Evolutionary conservation across 1,139 yeast species (phyloP), one percentile per base, ranked within the genome.

Genomic region (Pneumocystis sp.): DNA sequence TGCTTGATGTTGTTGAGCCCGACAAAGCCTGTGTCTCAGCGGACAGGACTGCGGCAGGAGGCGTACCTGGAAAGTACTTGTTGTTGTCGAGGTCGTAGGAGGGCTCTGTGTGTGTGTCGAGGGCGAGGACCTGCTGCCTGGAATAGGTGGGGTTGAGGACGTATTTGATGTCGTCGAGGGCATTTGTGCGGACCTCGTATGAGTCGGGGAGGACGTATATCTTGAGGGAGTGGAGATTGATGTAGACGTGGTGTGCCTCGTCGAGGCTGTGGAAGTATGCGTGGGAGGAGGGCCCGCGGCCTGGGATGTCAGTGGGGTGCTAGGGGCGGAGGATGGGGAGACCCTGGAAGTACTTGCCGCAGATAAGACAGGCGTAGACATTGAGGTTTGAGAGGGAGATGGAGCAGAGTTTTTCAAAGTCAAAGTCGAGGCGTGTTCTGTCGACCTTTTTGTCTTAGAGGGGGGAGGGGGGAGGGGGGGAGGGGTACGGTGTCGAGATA

Each of bases 191-290:
- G 21, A 82, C 73, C 67, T 81, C 81, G 63, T 77, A 76, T 63
- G 80, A 79, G 65, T 86, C 91, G 0, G 96, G 96, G 21, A 88
- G 75, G 1, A 81, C 73, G 71, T 82, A 85, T 37, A 82, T 79
- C 66, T 78, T 81, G 61, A 78, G 73, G 0, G 80, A 81, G 19
- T 75, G 73, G 62, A 87, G 76, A 70, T 82, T 84, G 65, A 87
- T 77, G 70, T 77, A 88, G 0, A 86, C 81, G 71, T 83, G 88
- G 72, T 87, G 93, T 68, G 80, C 79, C 2, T 76, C 79, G 66
- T 83, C 81, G 37, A 88, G 78, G 2, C 90, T 79, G 73, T 88
- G 96, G 60, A 77, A 73, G 71, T 84, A 86, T 0, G 93, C 91
- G 29, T 85, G 85, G 0, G 93, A 82, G 17, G 81, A 74, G 65